Base-by-base conservation (phyloP, 305 asterid species). In the Stenogyne calaminthoides region DNA sequence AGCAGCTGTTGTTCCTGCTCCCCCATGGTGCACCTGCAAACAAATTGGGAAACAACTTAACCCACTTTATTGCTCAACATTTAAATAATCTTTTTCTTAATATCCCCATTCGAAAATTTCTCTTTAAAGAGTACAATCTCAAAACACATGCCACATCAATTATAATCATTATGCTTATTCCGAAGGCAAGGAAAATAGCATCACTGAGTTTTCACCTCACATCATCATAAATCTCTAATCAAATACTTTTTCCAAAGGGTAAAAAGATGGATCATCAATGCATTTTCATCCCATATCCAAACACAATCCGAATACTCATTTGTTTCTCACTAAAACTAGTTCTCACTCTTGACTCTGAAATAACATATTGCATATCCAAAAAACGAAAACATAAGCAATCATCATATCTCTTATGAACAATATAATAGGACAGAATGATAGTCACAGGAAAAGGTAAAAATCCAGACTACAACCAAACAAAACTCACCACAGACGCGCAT, bases 1-100 rank as follows among this genome's bases (percentile, higher is more conserved):
- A 77, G 98, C 97, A 73, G 98, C 99, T 6, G 97, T 94, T 64
- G 99, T 94, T 82, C 99, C 97, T 57, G 95, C 97, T 77, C 97
- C 98, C 37, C 97, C 98, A 80, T 93, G 99, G 91, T 94, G 99
- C 73, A 94, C 99, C 98, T 92, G 93, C 68, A 78, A 80, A 60
- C 57, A 77, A 69, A 65, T 56, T 64, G 76, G 1, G 20, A 47
- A 12, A 34, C 12, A 37, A 46, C 2, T 42, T 54, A 67, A 16
- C 37, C 55, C 36, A 9, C 14, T 46, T 34, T 20, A 72, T 6
- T 52, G 42, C 47, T 61, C 66, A 54, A 58, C 52, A 44, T 14
- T 25, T 25, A 1, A 2, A 32, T 32, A 3, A 32, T 32, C 7
- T 3, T 32, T 32, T 32, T 32, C 4, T 4, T 9, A 56, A 5